A percentile compares a stretch with the other conserved stretches of the same genome.
Evolutionary conservation across 2,329 filamentous ascomycete species (phyloP).

Genomic region (Aspergillus hortae): DNA sequence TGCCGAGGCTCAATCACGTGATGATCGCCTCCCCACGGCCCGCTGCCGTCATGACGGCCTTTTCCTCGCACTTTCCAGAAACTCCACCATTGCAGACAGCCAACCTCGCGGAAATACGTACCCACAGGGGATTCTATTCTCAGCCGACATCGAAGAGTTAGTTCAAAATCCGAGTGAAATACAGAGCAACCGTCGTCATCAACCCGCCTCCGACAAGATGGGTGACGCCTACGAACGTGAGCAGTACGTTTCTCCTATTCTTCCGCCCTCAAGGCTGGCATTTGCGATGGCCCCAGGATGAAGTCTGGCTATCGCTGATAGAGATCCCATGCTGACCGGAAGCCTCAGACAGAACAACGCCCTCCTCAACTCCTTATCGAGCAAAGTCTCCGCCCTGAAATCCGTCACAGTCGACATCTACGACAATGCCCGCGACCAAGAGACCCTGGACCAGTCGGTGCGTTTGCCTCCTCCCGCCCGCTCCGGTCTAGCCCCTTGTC

Average conservation of each 20-base stretch:
- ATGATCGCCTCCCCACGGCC: neutral
- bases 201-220: slow-evolving; percentile 46
- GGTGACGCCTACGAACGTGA: slow-evolving; percentile 76
- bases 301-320: too few species aligned
- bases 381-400: slow-evolving; percentile 87
- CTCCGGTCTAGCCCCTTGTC: neutral
- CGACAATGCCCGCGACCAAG: slow-evolving; percentile 86
- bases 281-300: neutral
- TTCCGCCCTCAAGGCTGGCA: neutral
- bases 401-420: slow-evolving; percentile 97
- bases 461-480: slow-evolving; percentile 26
- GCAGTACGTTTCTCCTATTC: slow-evolving; percentile 43
- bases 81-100: neutral
- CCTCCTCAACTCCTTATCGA: slow-evolving; percentile 83
- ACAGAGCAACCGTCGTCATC: neutral
- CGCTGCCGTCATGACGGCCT: neutral
- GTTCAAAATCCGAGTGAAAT: neutral
- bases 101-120: neutral
- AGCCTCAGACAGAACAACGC: slow-evolving; percentile 78
- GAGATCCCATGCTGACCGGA: slow-evolving; percentile 9
- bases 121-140: neutral
- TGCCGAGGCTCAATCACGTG: slow-evolving; percentile 6
- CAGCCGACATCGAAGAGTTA: neutral
- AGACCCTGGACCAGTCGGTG: slow-evolving; percentile 84
- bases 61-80: neutral